A percentile compares a stretch with the other conserved stretches of the same genome.
phyloP scores from a whole-genome alignment of 805 yeast genomes.

The Lipomyces yamadae region DNA sequence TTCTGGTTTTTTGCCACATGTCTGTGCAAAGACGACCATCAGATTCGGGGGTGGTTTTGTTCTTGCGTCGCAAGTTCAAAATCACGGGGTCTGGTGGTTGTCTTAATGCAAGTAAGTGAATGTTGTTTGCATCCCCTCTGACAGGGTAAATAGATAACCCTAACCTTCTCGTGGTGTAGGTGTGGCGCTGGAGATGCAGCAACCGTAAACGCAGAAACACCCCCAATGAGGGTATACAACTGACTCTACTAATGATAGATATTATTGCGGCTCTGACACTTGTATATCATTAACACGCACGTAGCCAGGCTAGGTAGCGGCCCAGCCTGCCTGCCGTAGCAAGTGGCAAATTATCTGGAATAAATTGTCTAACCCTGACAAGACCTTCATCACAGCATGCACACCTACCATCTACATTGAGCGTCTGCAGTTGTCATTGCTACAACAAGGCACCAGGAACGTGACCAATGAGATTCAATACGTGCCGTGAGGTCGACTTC shows the following conservation, averaged over 20 bases:
- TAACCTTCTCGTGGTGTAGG: too few species aligned
- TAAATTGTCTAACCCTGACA: too few species aligned
- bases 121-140: too few species aligned
- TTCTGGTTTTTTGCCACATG: too few species aligned
- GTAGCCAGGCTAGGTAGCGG: not conserved
- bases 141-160: too few species aligned
- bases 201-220: too few species aligned
- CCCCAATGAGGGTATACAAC: not conserved
- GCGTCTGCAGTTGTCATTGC: constrained; percentile 1
- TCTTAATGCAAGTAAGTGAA: too few species aligned
- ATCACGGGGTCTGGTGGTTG: too few species aligned
- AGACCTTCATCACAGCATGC: not conserved
- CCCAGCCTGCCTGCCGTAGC: constrained; percentile 1
- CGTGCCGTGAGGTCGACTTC: not conserved
- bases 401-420: not conserved
- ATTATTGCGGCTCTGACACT: not conserved
- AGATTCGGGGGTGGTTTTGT: too few species aligned
- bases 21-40: too few species aligned
- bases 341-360: not conserved
- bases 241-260: not conserved
- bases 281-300: not conserved
- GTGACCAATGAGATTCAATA: not conserved
- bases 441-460: not conserved
- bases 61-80: too few species aligned
- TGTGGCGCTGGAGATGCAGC: too few species aligned